Percentiles rank a stretch among this genome's conserved stretches.
phyloP scores from a whole-genome alignment of 768 basidiomycete species.

The Tricholoma bakamatsutake region DNA sequence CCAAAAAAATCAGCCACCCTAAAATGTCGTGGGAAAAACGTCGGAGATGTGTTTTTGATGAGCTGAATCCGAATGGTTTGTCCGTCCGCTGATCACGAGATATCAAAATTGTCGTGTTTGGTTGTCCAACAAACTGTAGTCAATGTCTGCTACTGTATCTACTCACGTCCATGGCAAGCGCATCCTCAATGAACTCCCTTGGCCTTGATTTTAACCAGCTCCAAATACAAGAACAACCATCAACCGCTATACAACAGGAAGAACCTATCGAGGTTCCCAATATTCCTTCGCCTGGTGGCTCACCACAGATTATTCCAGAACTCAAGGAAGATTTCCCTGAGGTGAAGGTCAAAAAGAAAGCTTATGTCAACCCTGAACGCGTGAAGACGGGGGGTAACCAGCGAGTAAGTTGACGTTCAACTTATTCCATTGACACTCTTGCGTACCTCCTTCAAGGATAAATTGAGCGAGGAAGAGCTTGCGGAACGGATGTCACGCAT shows the following conservation, averaged over 20 bases:
- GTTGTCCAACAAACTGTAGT: no score
- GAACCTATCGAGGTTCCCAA: conserved; percentile 8
- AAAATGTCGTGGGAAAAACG: no score
- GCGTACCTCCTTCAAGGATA: conserved; percentile 18
- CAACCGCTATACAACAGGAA: conserved; percentile 8
- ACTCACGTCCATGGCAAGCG: conserved; percentile 28
- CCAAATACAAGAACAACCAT: conserved; percentile 25
- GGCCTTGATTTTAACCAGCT: conserved; percentile 63
- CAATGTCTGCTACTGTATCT: no score
- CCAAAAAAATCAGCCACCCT: no score
- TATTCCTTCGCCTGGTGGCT: not conserved
- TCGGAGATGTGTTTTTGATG: no score
- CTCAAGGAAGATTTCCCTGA: conserved; percentile 14
- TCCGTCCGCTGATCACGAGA: no score
- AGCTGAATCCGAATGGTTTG: no score
- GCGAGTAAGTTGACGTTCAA: conserved; percentile 40
- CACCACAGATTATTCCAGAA: conserved; percentile 10
- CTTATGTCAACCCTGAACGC: conserved; percentile 79
- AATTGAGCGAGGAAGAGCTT: conserved; percentile 49
- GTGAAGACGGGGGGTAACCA: conserved; percentile 77
- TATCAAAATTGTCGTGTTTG: no score
- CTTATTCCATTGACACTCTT: conserved; percentile 1
- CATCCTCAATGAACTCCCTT: conserved; percentile 52
- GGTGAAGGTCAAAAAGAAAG: conserved; percentile 52
- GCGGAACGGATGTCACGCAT: conserved; percentile 57